Percentiles rank a stretch among this genome's conserved stretches.
Evolutionary conservation across 352 stramenopile genomes (phyloP).

Genomic region (Phytophthora tentaculata): DNA sequence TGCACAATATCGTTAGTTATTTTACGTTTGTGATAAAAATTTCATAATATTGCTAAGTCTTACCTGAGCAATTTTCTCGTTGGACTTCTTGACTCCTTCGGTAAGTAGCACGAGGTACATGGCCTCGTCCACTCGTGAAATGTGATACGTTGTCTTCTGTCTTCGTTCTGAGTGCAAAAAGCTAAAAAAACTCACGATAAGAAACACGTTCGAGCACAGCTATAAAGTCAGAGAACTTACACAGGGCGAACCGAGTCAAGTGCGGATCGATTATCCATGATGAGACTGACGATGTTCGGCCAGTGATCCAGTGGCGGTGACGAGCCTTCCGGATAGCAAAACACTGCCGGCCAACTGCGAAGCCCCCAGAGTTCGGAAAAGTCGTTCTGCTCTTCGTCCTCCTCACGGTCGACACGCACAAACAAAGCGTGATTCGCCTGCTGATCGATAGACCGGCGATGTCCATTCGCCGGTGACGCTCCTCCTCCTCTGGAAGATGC

Average conservation of each 20-base stretch:
- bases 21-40: neutral
- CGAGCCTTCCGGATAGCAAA: conserved; percentile 76
- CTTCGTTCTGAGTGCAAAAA: conserved; percentile 75
- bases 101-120: conserved; percentile 79
- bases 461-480: conserved; percentile 30
- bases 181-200: no score
- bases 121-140: conserved; percentile 72
- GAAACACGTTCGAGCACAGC: neutral
- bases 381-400: conserved; percentile 74
- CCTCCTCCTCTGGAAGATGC: conserved; percentile 34
- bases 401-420: conserved; percentile 58
- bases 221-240: conserved; percentile 37
- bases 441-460: conserved; percentile 32
- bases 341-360: conserved; percentile 81
- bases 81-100: conserved; percentile 70
- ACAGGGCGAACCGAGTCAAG: conserved; percentile 60
- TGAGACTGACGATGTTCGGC: conserved; percentile 88
- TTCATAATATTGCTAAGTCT: neutral
- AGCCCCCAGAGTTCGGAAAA: conserved; percentile 84
- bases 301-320: conserved; percentile 70
- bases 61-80: conserved; percentile 77
- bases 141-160: conserved; percentile 76
- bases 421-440: conserved; percentile 50
- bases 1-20: conserved; percentile 26
- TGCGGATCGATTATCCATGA: conserved; percentile 80